A percentile compares a stretch with the other conserved stretches of the same genome.
These are phyloP conservation scores for Penicillium canescens DNA, from an alignment of 495 filamentous ascomycete genomes.

Conservation along the genomic window DNA sequence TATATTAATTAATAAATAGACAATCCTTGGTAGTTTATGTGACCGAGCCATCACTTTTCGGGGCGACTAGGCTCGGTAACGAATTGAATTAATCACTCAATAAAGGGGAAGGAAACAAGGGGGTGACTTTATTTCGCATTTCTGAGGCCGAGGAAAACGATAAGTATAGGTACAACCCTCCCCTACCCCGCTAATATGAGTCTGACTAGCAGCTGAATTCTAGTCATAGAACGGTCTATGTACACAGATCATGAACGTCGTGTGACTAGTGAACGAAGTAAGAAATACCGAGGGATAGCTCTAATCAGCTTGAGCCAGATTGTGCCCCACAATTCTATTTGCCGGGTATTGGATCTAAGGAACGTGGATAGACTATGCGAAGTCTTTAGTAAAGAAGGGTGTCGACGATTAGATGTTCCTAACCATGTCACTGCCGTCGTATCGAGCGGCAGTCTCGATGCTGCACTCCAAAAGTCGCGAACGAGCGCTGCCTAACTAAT, in stretches of 20 bases:
- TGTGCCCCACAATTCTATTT: slow-evolving; percentile 6
- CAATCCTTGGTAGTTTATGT: no score
- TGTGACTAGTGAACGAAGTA: slow-evolving; percentile 1
- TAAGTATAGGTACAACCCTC: background rate
- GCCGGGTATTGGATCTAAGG: slow-evolving; percentile 8
- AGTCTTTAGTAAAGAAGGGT: slow-evolving; percentile 25
- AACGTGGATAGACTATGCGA: slow-evolving; percentile 25
- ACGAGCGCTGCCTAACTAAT: slow-evolving; percentile 6
- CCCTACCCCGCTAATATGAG: background rate
- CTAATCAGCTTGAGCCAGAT: slow-evolving; percentile 23
- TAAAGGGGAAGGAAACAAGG: no score
- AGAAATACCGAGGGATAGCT: slow-evolving; percentile 19
- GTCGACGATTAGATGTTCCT: slow-evolving; percentile 16
- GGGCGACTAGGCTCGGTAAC: no score
- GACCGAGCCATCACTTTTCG: background rate
- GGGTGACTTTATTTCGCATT: no score
- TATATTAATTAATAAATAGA: no score
- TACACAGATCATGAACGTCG: slow-evolving; percentile 7
- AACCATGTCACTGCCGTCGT: slow-evolving; percentile 29
- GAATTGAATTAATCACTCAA: no score
- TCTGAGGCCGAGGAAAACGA: background rate
- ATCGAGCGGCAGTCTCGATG: slow-evolving; percentile 14
- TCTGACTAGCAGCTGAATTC: background rate
- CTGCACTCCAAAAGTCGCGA: slow-evolving; percentile 2
- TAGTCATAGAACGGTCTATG: slow-evolving; percentile 6